phyloP scores from a whole-genome alignment of 257 asterid genomes.

The Penstemon davidsonii region DNA sequence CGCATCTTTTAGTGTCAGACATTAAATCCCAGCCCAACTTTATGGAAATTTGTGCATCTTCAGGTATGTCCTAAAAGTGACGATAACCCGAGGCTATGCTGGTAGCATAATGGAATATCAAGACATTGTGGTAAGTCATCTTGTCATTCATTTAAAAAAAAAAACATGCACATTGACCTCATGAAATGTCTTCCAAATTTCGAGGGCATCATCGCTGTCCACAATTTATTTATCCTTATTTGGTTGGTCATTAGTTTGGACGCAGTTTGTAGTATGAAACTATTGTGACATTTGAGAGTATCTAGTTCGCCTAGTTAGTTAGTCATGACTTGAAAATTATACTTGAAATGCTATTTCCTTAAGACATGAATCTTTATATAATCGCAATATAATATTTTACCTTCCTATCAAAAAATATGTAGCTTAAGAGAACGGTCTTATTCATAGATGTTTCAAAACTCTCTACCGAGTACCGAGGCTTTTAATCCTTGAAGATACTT shows the following conservation, averaged over 20 bases:
- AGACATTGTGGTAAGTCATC: constrained; percentile 73
- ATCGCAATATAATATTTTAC: neutral
- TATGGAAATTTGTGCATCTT: constrained; percentile 23
- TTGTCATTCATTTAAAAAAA: constrained; percentile 13
- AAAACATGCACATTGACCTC: constrained; percentile 12
- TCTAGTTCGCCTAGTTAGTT: constrained; percentile 18
- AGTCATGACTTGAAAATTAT: neutral
- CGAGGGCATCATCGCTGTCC: neutral
- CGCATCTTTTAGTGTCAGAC: constrained; percentile 6
- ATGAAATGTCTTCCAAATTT: constrained; percentile 14
- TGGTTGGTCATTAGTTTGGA: constrained; percentile 10
- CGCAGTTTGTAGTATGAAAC: constrained; percentile 2
- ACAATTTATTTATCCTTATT: neutral
- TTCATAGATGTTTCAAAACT: neutral
- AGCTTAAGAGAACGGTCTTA: neutral
- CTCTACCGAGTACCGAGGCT: neutral
- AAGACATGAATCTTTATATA: neutral
- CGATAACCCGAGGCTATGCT: constrained; percentile 87
- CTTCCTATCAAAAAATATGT: neutral
- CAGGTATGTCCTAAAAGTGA: constrained; percentile 94
- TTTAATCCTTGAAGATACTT: neutral
- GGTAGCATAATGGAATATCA: constrained; percentile 94
- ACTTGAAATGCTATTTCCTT: constrained; percentile 6
- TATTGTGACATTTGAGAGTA: constrained; percentile 6
- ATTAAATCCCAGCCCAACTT: constrained; percentile 11